Evolutionary conservation across 208 protist species (phyloP).

Genomic region (Porcisia hertigi): DNA sequence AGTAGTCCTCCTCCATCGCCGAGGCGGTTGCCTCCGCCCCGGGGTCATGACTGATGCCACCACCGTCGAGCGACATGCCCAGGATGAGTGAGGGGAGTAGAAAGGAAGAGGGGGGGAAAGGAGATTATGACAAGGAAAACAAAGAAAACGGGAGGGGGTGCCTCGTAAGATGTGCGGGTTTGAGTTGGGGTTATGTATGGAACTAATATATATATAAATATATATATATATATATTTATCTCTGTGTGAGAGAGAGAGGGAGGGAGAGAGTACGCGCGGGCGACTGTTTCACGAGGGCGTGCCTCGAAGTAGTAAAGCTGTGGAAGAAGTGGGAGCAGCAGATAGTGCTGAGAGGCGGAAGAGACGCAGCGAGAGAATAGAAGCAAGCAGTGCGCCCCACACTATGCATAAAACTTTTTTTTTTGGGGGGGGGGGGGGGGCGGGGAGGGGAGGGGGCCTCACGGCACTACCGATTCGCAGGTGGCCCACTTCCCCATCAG

Average conservation of each 20-base stretch:
- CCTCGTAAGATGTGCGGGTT: background rate
- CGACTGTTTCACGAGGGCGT: no score
- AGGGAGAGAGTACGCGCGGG: no score
- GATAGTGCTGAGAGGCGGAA: no score
- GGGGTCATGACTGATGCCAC: constrained; percentile 3
- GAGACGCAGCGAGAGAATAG: no score
- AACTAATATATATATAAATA: background rate
- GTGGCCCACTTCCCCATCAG: no score
- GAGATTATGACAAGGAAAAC: background rate
- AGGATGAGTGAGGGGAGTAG: background rate
- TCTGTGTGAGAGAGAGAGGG: background rate
- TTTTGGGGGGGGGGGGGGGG: no score
- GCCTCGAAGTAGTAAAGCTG: no score
- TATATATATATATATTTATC: background rate
- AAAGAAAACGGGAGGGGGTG: background rate
- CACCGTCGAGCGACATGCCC: constrained; percentile 23
- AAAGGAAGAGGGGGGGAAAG: background rate
- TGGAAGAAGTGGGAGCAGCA: no score
- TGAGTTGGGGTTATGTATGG: background rate
- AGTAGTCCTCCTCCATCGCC: constrained; percentile 53
- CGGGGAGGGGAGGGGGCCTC: no score
- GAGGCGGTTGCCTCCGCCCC: constrained; percentile 7
- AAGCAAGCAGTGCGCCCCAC: no score
- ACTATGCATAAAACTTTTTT: no score
- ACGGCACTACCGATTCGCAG: no score